Percentiles rank a stretch among this genome's conserved stretches.
These are phyloP conservation scores for Sonneratia caseolaris DNA, from an alignment of 345 rosid genomes.

Conservation along the genomic window DNA sequence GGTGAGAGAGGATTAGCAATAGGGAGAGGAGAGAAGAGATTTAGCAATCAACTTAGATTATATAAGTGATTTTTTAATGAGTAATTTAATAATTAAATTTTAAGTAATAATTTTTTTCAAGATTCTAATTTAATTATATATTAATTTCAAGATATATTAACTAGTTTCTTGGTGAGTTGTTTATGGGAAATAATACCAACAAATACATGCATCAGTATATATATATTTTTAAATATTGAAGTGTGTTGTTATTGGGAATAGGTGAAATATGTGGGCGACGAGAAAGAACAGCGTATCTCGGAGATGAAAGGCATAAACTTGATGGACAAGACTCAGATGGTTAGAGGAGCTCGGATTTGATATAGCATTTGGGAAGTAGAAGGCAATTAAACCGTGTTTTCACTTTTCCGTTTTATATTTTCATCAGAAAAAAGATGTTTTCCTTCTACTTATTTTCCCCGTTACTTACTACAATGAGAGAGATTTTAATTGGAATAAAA, in stretches of 20 bases:
- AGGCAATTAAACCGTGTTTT: slow-evolving; percentile 27
- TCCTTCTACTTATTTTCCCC: not conserved
- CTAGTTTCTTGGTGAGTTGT: slow-evolving; percentile 56
- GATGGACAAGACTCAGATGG: slow-evolving; percentile 57
- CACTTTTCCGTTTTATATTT: not conserved
- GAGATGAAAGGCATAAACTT: slow-evolving; percentile 39
- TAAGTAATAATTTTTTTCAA: no score
- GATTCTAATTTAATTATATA: no score
- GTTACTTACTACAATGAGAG: not conserved
- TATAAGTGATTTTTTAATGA: no score
- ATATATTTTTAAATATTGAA: not conserved
- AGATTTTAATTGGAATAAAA: not conserved
- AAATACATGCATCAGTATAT: not conserved
- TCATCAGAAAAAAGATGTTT: not conserved
- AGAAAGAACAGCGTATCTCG: slow-evolving; percentile 24
- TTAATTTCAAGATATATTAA: no score
- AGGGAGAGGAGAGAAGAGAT: no score
- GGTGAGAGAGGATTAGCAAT: no score
- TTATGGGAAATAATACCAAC: no score
- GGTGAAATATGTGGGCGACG: slow-evolving; percentile 75
- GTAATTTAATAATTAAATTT: no score
- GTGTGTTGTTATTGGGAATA: slow-evolving; percentile 5
- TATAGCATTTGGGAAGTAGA: slow-evolving; percentile 79
- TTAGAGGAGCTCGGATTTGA: slow-evolving; percentile 66
- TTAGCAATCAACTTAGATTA: no score